These are phyloP conservation scores for Nicotiana benthamiana DNA, from an alignment of 257 asterid species.

Conservation along the genomic window DNA sequence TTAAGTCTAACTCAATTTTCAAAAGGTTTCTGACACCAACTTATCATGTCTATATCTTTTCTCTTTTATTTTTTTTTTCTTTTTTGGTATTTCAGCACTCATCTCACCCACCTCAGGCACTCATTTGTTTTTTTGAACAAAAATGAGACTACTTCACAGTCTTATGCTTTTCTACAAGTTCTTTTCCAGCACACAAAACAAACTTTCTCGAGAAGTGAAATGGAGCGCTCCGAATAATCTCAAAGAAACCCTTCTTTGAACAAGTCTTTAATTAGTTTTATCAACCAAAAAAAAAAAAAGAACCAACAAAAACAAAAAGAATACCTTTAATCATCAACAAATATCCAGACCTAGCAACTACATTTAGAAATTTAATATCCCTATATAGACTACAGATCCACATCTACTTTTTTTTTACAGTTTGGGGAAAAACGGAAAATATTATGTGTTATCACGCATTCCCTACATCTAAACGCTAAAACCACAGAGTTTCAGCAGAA, in stretches of 20 bases:
- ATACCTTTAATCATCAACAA: background rate
- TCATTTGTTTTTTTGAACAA: background rate
- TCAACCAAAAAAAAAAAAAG: background rate
- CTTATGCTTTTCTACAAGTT: background rate
- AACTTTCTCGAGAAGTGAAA: background rate
- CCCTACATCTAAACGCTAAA: too few species aligned
- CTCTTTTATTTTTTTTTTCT: too few species aligned
- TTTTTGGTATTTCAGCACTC: background rate
- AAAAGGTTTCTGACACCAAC: background rate
- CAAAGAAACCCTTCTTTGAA: background rate
- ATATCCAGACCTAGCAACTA: background rate
- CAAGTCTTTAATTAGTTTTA: background rate
- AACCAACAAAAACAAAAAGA: background rate
- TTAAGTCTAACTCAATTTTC: background rate
- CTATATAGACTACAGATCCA: background rate
- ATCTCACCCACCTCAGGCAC: background rate
- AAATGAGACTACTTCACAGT: background rate
- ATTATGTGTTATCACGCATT: too few species aligned
- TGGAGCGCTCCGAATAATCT: background rate
- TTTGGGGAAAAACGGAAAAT: background rate
- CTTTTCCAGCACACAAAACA: background rate
- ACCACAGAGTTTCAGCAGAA: too few species aligned
- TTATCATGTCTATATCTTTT: background rate
- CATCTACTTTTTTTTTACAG: background rate
- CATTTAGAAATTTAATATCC: background rate